Base-by-base conservation (phyloP, 1,139 yeast genomes). In the Pichia cactophila region DNA sequence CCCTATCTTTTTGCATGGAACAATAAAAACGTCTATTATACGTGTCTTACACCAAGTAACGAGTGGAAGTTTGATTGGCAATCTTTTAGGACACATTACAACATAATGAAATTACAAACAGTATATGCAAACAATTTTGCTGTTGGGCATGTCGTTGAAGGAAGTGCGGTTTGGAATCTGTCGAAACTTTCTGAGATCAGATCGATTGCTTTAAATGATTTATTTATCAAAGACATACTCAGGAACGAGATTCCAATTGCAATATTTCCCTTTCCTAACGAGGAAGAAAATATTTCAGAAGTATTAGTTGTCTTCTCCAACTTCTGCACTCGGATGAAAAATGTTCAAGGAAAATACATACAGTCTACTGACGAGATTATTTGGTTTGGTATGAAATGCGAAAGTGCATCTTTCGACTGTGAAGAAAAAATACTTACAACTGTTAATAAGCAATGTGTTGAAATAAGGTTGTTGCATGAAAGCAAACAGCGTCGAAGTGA, bases 111-210 rank as follows among this genome's bases (percentile, higher is more conserved):
- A 9, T 29, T 62, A n/a, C 56, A 58, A 26, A 54, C 62, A 10
- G 53, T 63, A 31, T 56, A 56, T 43, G 62, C 65, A 1, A 57
- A 59, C 14, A 60, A 58, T 43, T 63, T 63, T 53, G 61, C 59
- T 3, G 55, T 61, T 38, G 50, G 56, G 14, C 65, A 62, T 50
- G 33, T 54, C 8, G 52, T 55, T 41, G 66, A 62, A 26, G 51
- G 52, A 41, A 50, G 51, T 40, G 66, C 67, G 4, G 54, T 53
- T 10, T 61, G 62, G 56, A 61, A 60, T 38, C 50, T 62, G 3
- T 58, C 64, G 6, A 59, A 63, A 47, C 49, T 63, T 36, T 50
- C 54, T 29, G 56, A 61, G 3, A 58, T 61, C 53, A 56, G 64
- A 14, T 57, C 61, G 26, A 58, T 58, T 2, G 61, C 51, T 14